phyloP scores from a whole-genome alignment of 1,284 basidiomycete genomes.

The Malassezia psittaci region DNA sequence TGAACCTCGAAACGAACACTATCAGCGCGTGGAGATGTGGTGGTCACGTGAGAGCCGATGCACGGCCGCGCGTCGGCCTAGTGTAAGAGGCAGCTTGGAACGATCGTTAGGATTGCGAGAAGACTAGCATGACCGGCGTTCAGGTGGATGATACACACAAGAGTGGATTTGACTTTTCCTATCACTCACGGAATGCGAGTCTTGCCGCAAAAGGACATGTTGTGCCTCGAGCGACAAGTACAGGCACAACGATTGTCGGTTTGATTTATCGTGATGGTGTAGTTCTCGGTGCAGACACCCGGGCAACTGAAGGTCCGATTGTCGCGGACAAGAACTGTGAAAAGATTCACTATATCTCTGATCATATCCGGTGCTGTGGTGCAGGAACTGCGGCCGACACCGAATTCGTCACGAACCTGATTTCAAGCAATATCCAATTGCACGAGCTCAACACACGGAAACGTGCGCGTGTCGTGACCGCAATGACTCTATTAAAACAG shows the following conservation, averaged over 20 bases:
- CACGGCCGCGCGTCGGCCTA: constrained; percentile 15
- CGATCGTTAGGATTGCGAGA: background rate
- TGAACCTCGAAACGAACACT: constrained; percentile 2
- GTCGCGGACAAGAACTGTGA: constrained; percentile 99
- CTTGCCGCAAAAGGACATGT: constrained; percentile 61
- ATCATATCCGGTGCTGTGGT: constrained; percentile 82
- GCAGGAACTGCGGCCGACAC: constrained; percentile 97
- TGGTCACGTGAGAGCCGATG: constrained; percentile 12
- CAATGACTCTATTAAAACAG: constrained; percentile 96
- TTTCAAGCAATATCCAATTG: constrained; percentile 44
- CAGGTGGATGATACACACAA: constrained; percentile 6
- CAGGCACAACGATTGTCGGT: constrained; percentile 90
- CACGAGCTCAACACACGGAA: constrained; percentile 44
- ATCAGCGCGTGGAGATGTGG: background rate
- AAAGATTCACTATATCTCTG: constrained; percentile 80
- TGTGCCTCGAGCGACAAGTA: constrained; percentile 53
- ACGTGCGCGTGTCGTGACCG: constrained; percentile 70
- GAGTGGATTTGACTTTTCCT: constrained; percentile 63
- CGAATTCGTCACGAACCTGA: constrained; percentile 60
- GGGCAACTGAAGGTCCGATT: constrained; percentile 86
- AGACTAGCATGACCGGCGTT: constrained; percentile 5
- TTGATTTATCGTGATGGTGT: constrained; percentile 83
- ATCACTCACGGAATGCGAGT: constrained; percentile 66
- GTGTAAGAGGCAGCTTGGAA: background rate
- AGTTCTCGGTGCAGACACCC: constrained; percentile 89